Base-by-base conservation (phyloP, 352 stramenopile genomes). In the Globisporangium paroecandrum region DNA sequence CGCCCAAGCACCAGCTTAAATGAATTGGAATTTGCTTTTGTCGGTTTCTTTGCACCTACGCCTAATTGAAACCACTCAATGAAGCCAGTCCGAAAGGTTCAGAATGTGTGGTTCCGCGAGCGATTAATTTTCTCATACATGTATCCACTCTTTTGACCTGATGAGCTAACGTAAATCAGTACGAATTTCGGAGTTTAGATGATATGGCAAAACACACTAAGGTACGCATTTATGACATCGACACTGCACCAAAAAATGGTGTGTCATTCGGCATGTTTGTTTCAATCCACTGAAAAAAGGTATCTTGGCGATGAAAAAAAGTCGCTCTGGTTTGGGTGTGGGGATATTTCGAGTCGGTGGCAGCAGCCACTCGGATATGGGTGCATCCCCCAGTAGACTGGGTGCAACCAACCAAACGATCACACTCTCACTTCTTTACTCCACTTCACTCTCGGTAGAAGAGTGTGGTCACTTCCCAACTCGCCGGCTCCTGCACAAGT, bases 401-500 rank as follows among this genome's bases (percentile, higher is more conserved):
- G 12, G 36, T 41, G 36, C 36, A 41, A 0, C 10, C 34, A 46
- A 46, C 36, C 36, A 43, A 18, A 43, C 36, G 12, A 15, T 15
- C 13, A 15, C 36, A 38, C 34, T 43, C 4, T 43, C 36, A 9
- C 15, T n/a, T 49, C 15, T 22, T n/a, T 58, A 15, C 12, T 58
- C 15, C 10, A 9, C 53, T 59, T 41, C 18, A 9, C 6, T 20
- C 32, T 20, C 13, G 13, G 15, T 25, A 41, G 54, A 59, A 59
- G 27, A 43, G 27, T 18, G 18, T 3, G 1, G 10, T 36, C 57
- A 63, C 13, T 63, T 53, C 34, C 34, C 20, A 49, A 63, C 34
- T 29, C 24, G n/a, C 57, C 24, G n/a, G 15, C 32, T 63, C n/a
- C 57, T 24, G 57, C 34, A 2, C 34, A 63, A 63, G 57, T 34